Base-by-base conservation (phyloP, 345 rosid genomes). In the Gynandropsis gynandra region DNA sequence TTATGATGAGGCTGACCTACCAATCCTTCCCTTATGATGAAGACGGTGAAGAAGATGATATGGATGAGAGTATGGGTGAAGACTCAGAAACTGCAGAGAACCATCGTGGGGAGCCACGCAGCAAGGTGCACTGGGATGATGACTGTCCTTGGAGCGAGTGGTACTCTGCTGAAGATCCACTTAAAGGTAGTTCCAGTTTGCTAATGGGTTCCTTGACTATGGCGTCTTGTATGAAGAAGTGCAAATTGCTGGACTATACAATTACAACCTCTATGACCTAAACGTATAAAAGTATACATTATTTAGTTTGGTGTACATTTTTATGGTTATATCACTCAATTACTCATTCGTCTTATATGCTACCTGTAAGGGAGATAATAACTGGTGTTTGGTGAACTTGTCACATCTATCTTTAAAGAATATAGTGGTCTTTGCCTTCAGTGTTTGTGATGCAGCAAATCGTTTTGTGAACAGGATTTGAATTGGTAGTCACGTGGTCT, bases 121-220 rank as follows among this genome's bases (percentile, higher is more conserved):
- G 41, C 59, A 81, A 67, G 54, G 67, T 74, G 32, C 88, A 77
- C 10, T 87, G 97, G 98, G 98, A 92, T 74, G 97, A 85, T 66
- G 95, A 80, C 70, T 92, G 95, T 63, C 96, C 98, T 60, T 92
- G 98, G 97, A 87, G 89, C 61, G 95, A 85, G 76, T 87, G 98
- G 98, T 87, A 85, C 70, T 87, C 95, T 59, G 86, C 95, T 4
- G 98, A 87, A 77, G 87, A 92, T 72, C 95, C 86, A 10, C 62
- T 92, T 40, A 76, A 74, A 81, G 97, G 98, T 85, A 65, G 12
- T 54, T 55, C 50, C 38, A 11, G 44, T 9, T 9, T 36, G 32
- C 52, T 45, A 43, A 11, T 17, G 44, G 35, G 7, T 36, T 36
- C 13, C n/a, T 36, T 36, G n/a, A 36, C n/a, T 36, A 5, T 35